phyloP scores from a whole-genome alignment of 495 filamentous ascomycete species.

The Neurospora hispaniola region DNA sequence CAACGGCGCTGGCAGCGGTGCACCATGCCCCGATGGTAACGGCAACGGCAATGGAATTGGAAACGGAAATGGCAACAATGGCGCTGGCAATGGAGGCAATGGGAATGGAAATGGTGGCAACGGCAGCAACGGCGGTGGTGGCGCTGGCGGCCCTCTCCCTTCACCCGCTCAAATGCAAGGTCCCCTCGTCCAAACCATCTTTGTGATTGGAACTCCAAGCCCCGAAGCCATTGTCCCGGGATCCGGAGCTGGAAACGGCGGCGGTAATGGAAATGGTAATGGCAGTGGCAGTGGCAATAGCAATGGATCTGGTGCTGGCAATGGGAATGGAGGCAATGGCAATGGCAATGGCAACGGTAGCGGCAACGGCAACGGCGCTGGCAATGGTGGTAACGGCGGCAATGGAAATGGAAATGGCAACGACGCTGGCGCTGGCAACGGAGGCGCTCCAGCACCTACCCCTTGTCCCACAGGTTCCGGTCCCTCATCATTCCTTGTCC shows the following conservation, averaged over 20 bases:
- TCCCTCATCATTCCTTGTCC: conserved; percentile 2
- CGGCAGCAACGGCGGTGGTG: neutral
- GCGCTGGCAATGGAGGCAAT: conserved; percentile 6
- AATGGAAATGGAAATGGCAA: conserved; percentile 1
- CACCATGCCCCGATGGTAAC: neutral
- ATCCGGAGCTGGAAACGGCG: conserved; percentile 1
- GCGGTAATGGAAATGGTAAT: neutral
- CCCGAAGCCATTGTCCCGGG: neutral
- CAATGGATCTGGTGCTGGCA: neutral
- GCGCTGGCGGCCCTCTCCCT: neutral
- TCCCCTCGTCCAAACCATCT: neutral
- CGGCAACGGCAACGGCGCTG: neutral
- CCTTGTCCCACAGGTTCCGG: conserved; percentile 4
- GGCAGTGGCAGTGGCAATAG: neutral
- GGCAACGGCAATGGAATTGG: neutral
- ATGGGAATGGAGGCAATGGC: neutral
- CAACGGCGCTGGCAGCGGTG: neutral
- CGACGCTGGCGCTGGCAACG: neutral
- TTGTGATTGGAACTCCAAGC: neutral
- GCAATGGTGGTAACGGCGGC: conserved; percentile 5
- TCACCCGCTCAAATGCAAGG: neutral
- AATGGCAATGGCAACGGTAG: neutral
- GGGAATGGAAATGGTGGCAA: neutral
- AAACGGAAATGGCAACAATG: neutral
- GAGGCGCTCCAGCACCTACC: neutral